Conservation (phyloP, 2,329 filamentous ascomycete genomes). For the Purpureocillium lavendulum region DNA sequence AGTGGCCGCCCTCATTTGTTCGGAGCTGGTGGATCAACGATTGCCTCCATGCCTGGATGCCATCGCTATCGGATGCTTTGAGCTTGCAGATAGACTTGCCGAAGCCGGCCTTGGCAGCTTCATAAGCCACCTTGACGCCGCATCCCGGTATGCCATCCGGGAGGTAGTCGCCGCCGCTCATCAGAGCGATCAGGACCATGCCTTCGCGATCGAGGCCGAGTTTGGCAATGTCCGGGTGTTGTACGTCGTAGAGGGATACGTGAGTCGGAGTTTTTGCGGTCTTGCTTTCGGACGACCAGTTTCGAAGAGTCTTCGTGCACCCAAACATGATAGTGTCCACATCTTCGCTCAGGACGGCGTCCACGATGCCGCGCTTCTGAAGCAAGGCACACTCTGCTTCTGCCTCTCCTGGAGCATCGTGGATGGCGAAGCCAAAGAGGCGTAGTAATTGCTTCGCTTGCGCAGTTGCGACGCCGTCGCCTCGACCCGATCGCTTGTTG, state of each 20-base stretch:
- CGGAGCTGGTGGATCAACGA: constrained; percentile 65
- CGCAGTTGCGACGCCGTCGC: constrained; percentile 60
- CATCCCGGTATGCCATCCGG: constrained; percentile 82
- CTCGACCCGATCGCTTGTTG: constrained; percentile 63
- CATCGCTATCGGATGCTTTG: constrained; percentile 47
- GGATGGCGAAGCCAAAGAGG: constrained; percentile 74
- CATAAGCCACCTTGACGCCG: constrained; percentile 79
- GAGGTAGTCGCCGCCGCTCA: constrained; percentile 93
- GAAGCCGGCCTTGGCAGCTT: constrained; percentile 83
- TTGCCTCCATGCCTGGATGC: constrained; percentile 62
- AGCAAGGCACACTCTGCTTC: constrained; percentile 91
- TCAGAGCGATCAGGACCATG: constrained; percentile 88
- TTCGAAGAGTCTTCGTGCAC: constrained; percentile 67
- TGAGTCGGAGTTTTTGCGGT: constrained; percentile 70
- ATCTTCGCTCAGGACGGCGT: constrained; percentile 92
- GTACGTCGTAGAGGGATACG: constrained; percentile 69
- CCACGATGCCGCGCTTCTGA: constrained; percentile 73
- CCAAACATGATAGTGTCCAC: constrained; percentile 98
- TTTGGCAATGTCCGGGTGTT: constrained; percentile 37
- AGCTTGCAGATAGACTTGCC: constrained; percentile 66
- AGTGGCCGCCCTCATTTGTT: constrained; percentile 77
- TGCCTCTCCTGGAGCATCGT: constrained; percentile 88
- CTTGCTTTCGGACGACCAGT: constrained; percentile 69
- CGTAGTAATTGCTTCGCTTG: constrained; percentile 78
- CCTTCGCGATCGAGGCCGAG: constrained; percentile 70